Conservation (phyloP, 2,329 filamentous ascomycete genomes). For the Malbranchea zuffiana region DNA sequence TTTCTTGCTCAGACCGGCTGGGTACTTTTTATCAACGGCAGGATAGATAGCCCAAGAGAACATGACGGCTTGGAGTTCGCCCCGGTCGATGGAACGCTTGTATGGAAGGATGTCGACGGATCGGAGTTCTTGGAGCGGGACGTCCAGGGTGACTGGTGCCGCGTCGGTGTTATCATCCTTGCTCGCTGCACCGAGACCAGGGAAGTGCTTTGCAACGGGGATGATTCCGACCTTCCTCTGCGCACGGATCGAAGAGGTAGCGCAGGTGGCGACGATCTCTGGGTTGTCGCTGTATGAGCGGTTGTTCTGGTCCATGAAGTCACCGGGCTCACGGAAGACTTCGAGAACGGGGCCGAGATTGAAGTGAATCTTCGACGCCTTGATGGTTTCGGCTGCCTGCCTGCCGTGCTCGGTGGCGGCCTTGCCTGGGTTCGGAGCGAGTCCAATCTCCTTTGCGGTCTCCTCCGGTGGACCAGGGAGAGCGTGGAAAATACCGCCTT, state of each 20-base stretch:
- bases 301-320: constrained; percentile 20
- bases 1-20: constrained; percentile 21
- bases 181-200: constrained; percentile 21
- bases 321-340: constrained; percentile 20
- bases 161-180: constrained; percentile 21
- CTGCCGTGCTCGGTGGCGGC: constrained; percentile 18
- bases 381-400: constrained; percentile 17
- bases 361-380: constrained; percentile 16
- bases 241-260: constrained; percentile 16
- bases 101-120: constrained; percentile 21
- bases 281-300: constrained; percentile 23
- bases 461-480: constrained; percentile 17
- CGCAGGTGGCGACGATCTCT: constrained; percentile 18
- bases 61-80: constrained; percentile 24
- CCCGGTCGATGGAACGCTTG: constrained; percentile 16
- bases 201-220: constrained; percentile 25
- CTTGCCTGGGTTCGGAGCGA: constrained; percentile 13
- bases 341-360: constrained; percentile 24
- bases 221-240: constrained; percentile 18
- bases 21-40: constrained; percentile 20
- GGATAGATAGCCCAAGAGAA: constrained; percentile 25
- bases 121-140: constrained; percentile 17
- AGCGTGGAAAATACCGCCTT: constrained; percentile 23
- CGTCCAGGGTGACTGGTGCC: constrained; percentile 20
- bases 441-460: constrained; percentile 21